A percentile compares a stretch with the other conserved stretches of the same genome.
Conservation (phyloP, 1,284 basidiomycete genomes). For the Amylostereum chailletii region DNA sequence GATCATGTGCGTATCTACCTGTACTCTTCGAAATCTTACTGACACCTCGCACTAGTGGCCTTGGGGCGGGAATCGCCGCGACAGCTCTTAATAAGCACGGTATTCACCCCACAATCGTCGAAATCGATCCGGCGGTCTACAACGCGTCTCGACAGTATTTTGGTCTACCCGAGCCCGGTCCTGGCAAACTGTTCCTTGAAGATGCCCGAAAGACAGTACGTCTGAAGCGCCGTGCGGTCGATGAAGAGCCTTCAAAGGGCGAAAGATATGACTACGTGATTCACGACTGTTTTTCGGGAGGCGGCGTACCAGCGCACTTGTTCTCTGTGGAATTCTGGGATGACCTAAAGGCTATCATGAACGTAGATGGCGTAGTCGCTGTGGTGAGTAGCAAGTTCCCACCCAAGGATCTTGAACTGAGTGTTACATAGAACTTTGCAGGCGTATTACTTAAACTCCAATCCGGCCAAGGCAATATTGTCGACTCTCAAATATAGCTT, state of each 20-base stretch:
- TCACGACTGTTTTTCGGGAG: slow-evolving; percentile 91
- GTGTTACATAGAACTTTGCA: slow-evolving; percentile 54
- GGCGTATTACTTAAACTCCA: slow-evolving; percentile 57
- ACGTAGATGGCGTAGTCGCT: slow-evolving; percentile 68
- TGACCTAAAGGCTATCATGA: slow-evolving; percentile 55
- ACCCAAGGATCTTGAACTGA: slow-evolving; percentile 23
- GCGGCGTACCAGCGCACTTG: slow-evolving; percentile 73
- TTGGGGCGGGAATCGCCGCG: slow-evolving; percentile 78
- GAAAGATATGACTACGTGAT: slow-evolving; percentile 67
- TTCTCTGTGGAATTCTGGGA: slow-evolving; percentile 81
- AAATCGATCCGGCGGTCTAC: slow-evolving; percentile 86
- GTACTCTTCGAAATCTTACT: slow-evolving; percentile 1
- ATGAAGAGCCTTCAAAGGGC: slow-evolving; percentile 20
- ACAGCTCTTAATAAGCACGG: slow-evolving; percentile 62
- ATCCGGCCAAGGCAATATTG: slow-evolving; percentile 58
- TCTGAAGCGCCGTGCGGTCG: slow-evolving; percentile 25
- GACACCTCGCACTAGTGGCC: slow-evolving; percentile 45
- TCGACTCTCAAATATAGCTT: slow-evolving; percentile 63
- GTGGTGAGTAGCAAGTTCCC: slow-evolving; percentile 47
- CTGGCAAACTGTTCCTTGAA: slow-evolving; percentile 54
- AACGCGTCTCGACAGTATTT: slow-evolving; percentile 75
- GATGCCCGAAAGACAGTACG: slow-evolving; percentile 68
- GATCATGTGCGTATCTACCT: slow-evolving; percentile 49
- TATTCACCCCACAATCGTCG: slow-evolving; percentile 64
- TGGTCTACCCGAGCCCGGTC: slow-evolving; percentile 54